These are phyloP conservation scores for Paramecium caudatum DNA, from an alignment of 73 alveolate species.

Conservation along the genomic window DNA sequence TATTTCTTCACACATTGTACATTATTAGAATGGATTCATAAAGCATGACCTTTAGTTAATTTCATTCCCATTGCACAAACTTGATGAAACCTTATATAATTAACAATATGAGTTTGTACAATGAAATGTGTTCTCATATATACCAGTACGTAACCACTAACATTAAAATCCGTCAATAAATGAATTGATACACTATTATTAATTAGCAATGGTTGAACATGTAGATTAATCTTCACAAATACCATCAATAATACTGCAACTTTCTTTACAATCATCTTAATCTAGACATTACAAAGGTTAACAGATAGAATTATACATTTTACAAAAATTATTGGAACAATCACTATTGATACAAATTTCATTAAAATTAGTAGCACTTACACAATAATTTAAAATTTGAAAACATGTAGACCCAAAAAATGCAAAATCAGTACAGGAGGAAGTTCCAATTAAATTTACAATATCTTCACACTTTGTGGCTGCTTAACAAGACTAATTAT, in stretches of 20 bases:
- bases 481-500: background rate
- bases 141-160: background rate
- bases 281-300: background rate
- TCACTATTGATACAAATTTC: slow-evolving; percentile 60
- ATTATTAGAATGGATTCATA: background rate
- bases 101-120: slow-evolving; percentile 3
- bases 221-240: background rate
- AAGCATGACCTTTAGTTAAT: background rate
- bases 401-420: slow-evolving; percentile 13
- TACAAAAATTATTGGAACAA: slow-evolving; percentile 26
- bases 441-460: background rate
- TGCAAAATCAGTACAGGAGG: background rate
- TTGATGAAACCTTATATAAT: slow-evolving; percentile 4
- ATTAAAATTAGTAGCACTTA: background rate
- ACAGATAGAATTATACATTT: background rate
- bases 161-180: background rate
- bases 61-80: slow-evolving; percentile 60
- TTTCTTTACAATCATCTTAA: background rate
- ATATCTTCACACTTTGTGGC: slow-evolving; percentile 53
- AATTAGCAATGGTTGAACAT: slow-evolving; percentile 25
- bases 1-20: slow-evolving; percentile 23
- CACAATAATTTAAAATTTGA: slow-evolving; percentile 5
- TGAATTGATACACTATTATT: background rate
- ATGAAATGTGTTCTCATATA: slow-evolving; percentile 19
- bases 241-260: background rate